phyloP scores from a whole-genome alignment of 768 basidiomycete genomes.

The Mycena leptocephala region DNA sequence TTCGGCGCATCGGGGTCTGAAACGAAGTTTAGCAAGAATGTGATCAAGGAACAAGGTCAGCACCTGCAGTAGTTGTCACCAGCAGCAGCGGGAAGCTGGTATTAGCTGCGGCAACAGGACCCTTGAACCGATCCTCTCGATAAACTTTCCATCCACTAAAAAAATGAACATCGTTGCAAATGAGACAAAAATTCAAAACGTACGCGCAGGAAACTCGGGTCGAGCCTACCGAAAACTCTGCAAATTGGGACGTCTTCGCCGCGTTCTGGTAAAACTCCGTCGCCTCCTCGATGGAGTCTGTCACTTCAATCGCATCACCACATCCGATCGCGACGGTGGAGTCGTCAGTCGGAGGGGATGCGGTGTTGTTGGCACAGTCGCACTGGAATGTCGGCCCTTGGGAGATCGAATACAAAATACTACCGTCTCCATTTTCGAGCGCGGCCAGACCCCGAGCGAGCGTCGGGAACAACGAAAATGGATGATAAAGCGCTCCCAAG shows the following conservation, averaged over 20 bases:
- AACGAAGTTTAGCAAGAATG: too few species aligned
- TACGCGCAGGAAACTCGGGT: slow-evolving; percentile 21
- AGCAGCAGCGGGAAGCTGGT: neutral
- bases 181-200: neutral
- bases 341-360: slow-evolving; percentile 8
- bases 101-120: too few species aligned
- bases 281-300: slow-evolving; percentile 33
- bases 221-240: slow-evolving; percentile 30
- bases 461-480: slow-evolving; percentile 31
- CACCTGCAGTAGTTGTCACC: too few species aligned
- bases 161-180: neutral
- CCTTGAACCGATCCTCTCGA: too few species aligned
- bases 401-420: slow-evolving; percentile 26
- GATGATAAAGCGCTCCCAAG: slow-evolving; percentile 41
- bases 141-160: too few species aligned
- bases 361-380: slow-evolving; percentile 5
- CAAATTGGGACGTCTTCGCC: slow-evolving; percentile 32
- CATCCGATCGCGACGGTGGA: slow-evolving; percentile 32
- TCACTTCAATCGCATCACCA: slow-evolving; percentile 38
- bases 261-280: slow-evolving; percentile 23
- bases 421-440: slow-evolving; percentile 45
- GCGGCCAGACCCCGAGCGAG: slow-evolving; percentile 42
- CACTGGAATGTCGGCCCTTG: slow-evolving; percentile 9
- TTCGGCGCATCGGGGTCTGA: slow-evolving; percentile 29
- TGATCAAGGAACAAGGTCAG: too few species aligned